Conservation (phyloP, 2,329 filamentous ascomycete species). For the Xylaria sp. region DNA sequence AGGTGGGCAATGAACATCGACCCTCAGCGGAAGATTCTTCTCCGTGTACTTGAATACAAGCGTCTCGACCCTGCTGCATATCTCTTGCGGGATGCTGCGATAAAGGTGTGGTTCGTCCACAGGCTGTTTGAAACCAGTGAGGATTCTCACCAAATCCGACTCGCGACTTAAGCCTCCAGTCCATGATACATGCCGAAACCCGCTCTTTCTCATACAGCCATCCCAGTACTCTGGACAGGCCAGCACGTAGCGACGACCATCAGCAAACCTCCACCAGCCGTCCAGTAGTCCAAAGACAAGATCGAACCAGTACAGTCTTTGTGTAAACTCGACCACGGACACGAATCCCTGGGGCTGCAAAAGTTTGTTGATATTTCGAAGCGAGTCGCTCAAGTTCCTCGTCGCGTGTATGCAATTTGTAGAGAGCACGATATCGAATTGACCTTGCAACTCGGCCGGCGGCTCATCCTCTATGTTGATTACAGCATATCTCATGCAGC, state of each 20-base stretch:
- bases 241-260: slow-evolving; percentile 25
- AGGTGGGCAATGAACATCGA: background rate
- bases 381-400: slow-evolving; percentile 19
- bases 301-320: slow-evolving; percentile 28
- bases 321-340: slow-evolving; percentile 30
- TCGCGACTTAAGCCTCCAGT: background rate
- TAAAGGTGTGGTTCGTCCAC: background rate
- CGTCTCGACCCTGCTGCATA: background rate
- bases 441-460: slow-evolving; percentile 7
- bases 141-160: background rate
- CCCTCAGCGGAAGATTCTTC: background rate
- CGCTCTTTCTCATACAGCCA: background rate
- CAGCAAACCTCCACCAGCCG: slow-evolving; percentile 34
- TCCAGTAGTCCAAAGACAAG: slow-evolving; percentile 33
- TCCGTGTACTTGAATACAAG: background rate
- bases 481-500: slow-evolving; percentile 25
- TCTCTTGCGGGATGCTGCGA: background rate
- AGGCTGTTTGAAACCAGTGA: background rate
- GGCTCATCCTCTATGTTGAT: slow-evolving; percentile 31
- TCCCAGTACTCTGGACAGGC: background rate
- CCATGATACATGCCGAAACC: background rate
- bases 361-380: slow-evolving; percentile 25
- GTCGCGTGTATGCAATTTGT: slow-evolving; percentile 38
- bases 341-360: slow-evolving; percentile 31
- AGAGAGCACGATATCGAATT: slow-evolving; percentile 33